Evolutionary conservation across 2,329 filamentous ascomycete genomes (phyloP).

Genomic region (Pseudocercospora fijiensis): DNA sequence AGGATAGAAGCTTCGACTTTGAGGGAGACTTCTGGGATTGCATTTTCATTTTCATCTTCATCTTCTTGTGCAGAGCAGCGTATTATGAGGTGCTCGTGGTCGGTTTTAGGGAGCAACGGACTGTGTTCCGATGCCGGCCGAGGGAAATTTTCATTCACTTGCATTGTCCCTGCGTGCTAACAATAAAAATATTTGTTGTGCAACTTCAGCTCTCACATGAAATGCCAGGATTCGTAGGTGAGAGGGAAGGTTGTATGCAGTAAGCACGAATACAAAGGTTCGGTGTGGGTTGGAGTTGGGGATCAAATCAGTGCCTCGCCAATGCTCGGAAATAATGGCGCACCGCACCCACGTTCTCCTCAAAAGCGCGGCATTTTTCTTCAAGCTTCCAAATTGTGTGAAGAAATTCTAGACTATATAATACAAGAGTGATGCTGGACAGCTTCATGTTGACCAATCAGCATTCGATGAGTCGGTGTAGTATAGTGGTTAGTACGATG

Average conservation of each 20-base stretch:
- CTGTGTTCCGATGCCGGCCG: neutral
- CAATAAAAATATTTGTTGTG: neutral
- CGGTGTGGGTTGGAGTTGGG: neutral
- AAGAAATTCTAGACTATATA: neutral
- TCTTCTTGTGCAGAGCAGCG: no score
- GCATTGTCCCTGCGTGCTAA: neutral
- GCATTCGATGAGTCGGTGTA: neutral
- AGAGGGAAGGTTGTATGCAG: no score
- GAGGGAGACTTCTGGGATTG: conserved; percentile 31
- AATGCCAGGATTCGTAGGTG: no score
- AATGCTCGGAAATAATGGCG: neutral
- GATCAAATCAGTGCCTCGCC: neutral
- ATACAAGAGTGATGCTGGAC: neutral
- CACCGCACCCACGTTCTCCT: neutral
- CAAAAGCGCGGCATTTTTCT: neutral
- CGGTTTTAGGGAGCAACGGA: neutral
- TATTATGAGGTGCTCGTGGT: no score
- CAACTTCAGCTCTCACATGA: no score
- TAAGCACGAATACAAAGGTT: neutral
- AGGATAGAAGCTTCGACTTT: conserved; percentile 32
- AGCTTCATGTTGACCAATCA: neutral
- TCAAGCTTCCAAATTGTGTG: neutral
- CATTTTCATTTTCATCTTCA: neutral
- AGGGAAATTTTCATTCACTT: neutral
- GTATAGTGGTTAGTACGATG: neutral